These are phyloP conservation scores for Aspergillus ibericus DNA, from an alignment of 2,329 filamentous ascomycete genomes.

Conservation along the genomic window DNA sequence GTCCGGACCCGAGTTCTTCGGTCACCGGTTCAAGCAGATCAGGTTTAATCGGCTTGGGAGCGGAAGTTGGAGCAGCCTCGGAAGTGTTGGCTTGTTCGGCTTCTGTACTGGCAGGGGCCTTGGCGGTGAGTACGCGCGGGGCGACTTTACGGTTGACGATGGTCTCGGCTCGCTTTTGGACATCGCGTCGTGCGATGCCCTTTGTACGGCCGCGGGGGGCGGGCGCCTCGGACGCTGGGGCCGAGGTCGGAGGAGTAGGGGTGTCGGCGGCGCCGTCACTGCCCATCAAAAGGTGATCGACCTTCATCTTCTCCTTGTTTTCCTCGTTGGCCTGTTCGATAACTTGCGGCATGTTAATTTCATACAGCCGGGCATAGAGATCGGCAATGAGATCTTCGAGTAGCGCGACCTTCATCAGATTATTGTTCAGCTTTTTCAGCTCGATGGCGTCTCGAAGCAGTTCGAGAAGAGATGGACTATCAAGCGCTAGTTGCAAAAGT, in stretches of 20 bases:
- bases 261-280: slow-evolving; percentile 33
- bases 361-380: slow-evolving; percentile 67
- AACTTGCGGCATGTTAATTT: slow-evolving; percentile 40
- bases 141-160: slow-evolving; percentile 47
- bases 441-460: slow-evolving; percentile 67
- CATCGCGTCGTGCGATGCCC: slow-evolving; percentile 60
- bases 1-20: slow-evolving; percentile 45
- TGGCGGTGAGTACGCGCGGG: slow-evolving; percentile 29
- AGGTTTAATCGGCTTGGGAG: slow-evolving; percentile 27
- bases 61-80: slow-evolving; percentile 42
- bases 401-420: slow-evolving; percentile 77
- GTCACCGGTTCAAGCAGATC: slow-evolving; percentile 25
- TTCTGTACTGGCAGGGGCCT: slow-evolving; percentile 25
- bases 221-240: slow-evolving; percentile 36
- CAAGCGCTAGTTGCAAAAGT: slow-evolving; percentile 55
- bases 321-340: slow-evolving; percentile 45
- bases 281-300: slow-evolving; percentile 48
- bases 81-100: slow-evolving; percentile 19
- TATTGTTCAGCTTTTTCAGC: slow-evolving; percentile 77
- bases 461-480: slow-evolving; percentile 54
- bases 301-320: slow-evolving; percentile 49
- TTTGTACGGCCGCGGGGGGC: slow-evolving; percentile 50
- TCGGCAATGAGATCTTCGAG: slow-evolving; percentile 96
- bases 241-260: slow-evolving; percentile 31
- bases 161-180: slow-evolving; percentile 59